Percentiles rank a stretch among this genome's conserved stretches.
These are phyloP conservation scores for Penicillium mononematosum DNA, from an alignment of 495 filamentous ascomycete species.

Conservation along the genomic window DNA sequence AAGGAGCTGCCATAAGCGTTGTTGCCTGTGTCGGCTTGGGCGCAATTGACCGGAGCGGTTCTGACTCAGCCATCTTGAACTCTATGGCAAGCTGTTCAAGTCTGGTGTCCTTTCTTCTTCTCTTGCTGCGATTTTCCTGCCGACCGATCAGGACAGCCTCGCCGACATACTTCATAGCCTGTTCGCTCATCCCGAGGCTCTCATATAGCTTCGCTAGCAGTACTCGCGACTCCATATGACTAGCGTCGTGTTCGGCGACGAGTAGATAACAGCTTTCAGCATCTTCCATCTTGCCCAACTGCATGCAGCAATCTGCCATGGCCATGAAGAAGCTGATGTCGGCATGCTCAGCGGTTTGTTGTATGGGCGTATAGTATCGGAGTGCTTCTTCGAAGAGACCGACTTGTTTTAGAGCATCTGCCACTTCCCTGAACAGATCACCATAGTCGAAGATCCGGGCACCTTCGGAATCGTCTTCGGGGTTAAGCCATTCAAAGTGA, in stretches of 20 bases:
- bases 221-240: slow-evolving; percentile 68
- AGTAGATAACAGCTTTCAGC: slow-evolving; percentile 73
- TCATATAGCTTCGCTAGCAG: slow-evolving; percentile 80
- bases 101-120: slow-evolving; percentile 41
- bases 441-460: slow-evolving; percentile 60
- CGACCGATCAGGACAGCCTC: slow-evolving; percentile 65
- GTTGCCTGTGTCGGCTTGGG: slow-evolving; percentile 31
- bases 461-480: slow-evolving; percentile 47
- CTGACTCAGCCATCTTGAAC: slow-evolving; percentile 30
- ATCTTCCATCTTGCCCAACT: slow-evolving; percentile 58
- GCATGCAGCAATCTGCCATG: slow-evolving; percentile 70
- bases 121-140: slow-evolving; percentile 37
- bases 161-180: slow-evolving; percentile 71
- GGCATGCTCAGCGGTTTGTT: slow-evolving; percentile 54
- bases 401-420: slow-evolving; percentile 60
- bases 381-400: slow-evolving; percentile 62
- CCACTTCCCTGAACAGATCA: slow-evolving; percentile 74
- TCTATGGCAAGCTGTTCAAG: slow-evolving; percentile 46
- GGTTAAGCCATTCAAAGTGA: slow-evolving; percentile 66
- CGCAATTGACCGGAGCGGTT: slow-evolving; percentile 20
- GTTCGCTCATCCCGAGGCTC: slow-evolving; percentile 60
- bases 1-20: slow-evolving; percentile 23
- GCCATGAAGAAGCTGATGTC: slow-evolving; percentile 65
- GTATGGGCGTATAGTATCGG: slow-evolving; percentile 69
- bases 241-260: slow-evolving; percentile 65